phyloP scores from a whole-genome alignment of 192 early-diverging fungal species.

The Oehlia diaphana region DNA sequence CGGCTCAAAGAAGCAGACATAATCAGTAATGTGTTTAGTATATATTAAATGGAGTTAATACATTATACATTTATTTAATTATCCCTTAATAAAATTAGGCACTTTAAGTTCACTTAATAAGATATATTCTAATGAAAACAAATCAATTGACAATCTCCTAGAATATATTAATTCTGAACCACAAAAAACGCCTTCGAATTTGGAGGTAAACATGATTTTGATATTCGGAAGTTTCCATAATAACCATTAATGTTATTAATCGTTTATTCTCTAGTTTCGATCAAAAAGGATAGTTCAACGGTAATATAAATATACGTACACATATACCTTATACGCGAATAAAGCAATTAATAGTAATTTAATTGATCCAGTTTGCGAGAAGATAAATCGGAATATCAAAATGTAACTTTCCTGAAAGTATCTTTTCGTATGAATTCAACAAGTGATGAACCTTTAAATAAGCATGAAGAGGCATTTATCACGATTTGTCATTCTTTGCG shows the following conservation, averaged over 20 bases:
- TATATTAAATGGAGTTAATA: background rate
- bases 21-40: background rate
- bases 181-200: background rate
- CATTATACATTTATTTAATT: background rate
- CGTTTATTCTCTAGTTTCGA: background rate
- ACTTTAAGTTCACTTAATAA: background rate
- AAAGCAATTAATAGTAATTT: background rate
- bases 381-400: background rate
- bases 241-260: background rate
- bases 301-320: background rate
- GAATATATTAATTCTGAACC: background rate
- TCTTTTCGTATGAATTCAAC: background rate
- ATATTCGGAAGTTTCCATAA: background rate
- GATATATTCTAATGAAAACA: background rate
- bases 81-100: background rate
- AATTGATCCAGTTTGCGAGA: background rate
- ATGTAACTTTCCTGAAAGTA: background rate
- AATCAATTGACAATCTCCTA: background rate
- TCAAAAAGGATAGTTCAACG: background rate
- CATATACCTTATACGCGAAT: background rate
- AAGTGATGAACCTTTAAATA: background rate
- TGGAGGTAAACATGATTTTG: background rate
- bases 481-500: constrained; percentile 1
- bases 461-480: constrained; percentile 10
- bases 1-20: background rate